Evolutionary conservation across 257 asterid species (phyloP), one percentile per base, ranked within the genome.

Genomic region (Mentha longifolia): DNA sequence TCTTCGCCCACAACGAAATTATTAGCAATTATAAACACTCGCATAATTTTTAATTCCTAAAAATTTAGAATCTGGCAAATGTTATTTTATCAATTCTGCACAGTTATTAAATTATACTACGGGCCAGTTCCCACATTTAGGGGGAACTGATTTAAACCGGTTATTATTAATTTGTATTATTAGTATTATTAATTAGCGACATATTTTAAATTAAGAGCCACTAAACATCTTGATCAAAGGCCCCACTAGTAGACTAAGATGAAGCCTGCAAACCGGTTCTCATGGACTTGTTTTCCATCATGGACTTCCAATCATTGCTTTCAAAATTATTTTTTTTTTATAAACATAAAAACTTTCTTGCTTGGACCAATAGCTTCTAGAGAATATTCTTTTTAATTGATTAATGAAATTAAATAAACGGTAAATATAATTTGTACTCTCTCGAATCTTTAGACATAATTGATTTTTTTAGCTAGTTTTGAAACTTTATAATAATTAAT

Each of bases 181-280:
- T 49, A 39, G 1, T 17, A 9, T 46, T 31, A 41, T 45, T 46
- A 46, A 28, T 37, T 43, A 46, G 14, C 9, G 17, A 22, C 1
- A 69, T 28, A 5, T 37, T 41, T 57, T 50, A 49, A 76, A 71
- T 47, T 65, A 71, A 39, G 56, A 35, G 57, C 50, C 42, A 46
- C 57, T 55, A 72, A 72, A 45, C 74, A 58, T 57, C 61, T 71
- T 58, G 20, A n/a, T 72, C 10, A 10, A 39, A 55, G 73, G 41
- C 39, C 82, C 78, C 82, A 78, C 73, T 56, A 35, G 67, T 55
- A 49, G 70, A 78, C 75, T 61, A 68, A 46, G 50, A 45, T 64
- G 22, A 74, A 67, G 78, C 81, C 81, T 77, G 78, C 81, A 30
- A 71, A 58, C 74, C 66, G 45, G 70, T 66, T 77, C 77, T 72